Evolutionary conservation across 169 alveolate species (phyloP), one percentile per base, ranked within the genome.

Genomic region (Plasmodium blacklocki): DNA sequence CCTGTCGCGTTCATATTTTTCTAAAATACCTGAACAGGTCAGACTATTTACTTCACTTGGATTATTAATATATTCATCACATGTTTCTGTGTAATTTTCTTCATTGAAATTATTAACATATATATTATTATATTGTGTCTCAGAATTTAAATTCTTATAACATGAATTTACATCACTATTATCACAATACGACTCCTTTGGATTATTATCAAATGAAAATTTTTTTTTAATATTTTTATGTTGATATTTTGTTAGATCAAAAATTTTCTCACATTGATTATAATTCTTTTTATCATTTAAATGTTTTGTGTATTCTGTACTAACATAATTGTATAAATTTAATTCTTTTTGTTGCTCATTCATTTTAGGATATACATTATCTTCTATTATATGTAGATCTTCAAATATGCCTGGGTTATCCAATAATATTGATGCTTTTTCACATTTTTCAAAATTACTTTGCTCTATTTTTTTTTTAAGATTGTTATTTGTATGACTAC

Each of bases 401-500:
- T 80, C 83, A 15, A 80, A 67, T 15, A 67, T 43, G 19, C 73
- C 56, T n/a, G 58, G 50, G n/a, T 80, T 80, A 15, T 80, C 90
- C 32, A 80, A 80, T 21, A 80, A 56, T 26, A 80, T 80, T 2
- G 90, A 80, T 67, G 90, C 90, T 45, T 39, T 60, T 52, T 80
- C 83, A 18, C 90, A 80, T 43, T 67, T 80, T n/a, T 80, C 83
- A 14, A 52, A 8, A 15, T 80, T 80, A 18, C 43, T 52, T 15
- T 68, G 19, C 58, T 68, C 60, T n/a, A 80, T 39, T 54, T 52
- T 80, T 67, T 80, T 80, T 8, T 54, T 52, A 72, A 4, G 6
- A 32, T 19, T 43, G 8, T 23, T 19, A 15, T 4, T 39, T 60
- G 18, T 64, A 5, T 14, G 18, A 19, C 21, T 23, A 72, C 32